Percentiles rank a stretch among this genome's conserved stretches.
Evolutionary conservation across 2,329 filamentous ascomycete genomes (phyloP).

Genomic region (Botrytis porri): DNA sequence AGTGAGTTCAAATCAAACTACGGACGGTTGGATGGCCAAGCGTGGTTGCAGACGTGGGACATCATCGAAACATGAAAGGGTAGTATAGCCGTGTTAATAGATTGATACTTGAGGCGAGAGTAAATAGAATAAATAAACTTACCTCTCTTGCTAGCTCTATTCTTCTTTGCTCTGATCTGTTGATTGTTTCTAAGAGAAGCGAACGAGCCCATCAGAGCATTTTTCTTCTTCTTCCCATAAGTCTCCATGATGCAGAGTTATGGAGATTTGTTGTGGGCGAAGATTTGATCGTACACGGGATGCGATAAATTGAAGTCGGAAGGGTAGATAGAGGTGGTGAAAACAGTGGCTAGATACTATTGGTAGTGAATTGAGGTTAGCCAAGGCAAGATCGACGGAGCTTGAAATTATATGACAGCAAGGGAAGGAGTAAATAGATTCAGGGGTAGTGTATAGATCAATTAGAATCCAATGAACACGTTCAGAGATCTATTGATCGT

Average conservation of each 20-base stretch:
- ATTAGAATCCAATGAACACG: neutral
- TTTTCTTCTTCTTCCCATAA: constrained; percentile 30
- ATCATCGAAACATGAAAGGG: neutral
- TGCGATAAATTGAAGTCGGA: neutral
- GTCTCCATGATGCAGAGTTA: constrained; percentile 23
- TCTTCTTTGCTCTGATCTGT: constrained; percentile 16
- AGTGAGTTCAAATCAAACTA: no score
- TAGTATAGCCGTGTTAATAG: neutral
- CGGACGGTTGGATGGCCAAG: neutral
- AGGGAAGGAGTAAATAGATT: neutral
- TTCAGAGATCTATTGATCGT: neutral
- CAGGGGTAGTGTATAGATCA: neutral
- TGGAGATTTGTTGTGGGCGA: neutral
- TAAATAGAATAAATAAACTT: neutral
- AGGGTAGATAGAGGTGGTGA: neutral
- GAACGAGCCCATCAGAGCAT: constrained; percentile 27
- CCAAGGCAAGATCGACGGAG: neutral
- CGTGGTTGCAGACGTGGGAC: neutral
- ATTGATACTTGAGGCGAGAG: constrained; percentile 12
- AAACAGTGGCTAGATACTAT: neutral
- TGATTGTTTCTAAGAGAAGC: constrained; percentile 24
- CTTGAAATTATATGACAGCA: neutral
- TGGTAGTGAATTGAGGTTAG: neutral
- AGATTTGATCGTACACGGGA: neutral
- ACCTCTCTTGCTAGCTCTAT: neutral